A percentile compares a stretch with the other conserved stretches of the same genome.
These are phyloP conservation scores for Xylaria sp. DNA, from an alignment of 2,329 filamentous ascomycete species.

Conservation along the genomic window DNA sequence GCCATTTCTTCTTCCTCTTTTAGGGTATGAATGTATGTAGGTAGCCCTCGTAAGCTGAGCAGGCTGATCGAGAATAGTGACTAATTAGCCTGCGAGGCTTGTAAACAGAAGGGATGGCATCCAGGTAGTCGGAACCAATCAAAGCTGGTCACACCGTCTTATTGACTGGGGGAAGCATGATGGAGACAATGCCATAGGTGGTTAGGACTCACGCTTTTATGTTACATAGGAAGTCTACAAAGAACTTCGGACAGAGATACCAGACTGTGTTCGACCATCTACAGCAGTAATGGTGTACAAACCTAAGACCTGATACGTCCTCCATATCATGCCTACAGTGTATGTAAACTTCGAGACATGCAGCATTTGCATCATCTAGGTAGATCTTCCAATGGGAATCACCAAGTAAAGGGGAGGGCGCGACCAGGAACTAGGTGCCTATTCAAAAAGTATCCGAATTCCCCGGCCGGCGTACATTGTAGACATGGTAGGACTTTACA, in stretches of 20 bases:
- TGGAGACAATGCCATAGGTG: background rate
- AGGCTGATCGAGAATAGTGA: slow-evolving; percentile 14
- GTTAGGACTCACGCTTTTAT: background rate
- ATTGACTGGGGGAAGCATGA: background rate
- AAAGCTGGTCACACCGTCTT: background rate
- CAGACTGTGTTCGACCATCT: background rate
- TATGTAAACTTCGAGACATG: no score
- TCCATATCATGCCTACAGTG: no score
- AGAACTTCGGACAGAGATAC: background rate
- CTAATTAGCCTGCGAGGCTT: slow-evolving; percentile 14
- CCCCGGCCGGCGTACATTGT: no score
- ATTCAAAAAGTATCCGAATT: no score
- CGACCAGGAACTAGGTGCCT: no score
- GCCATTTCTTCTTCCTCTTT: background rate
- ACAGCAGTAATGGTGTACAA: background rate
- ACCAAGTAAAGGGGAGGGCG: no score
- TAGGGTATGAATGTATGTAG: slow-evolving; percentile 12
- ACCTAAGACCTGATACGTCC: no score
- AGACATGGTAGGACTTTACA: no score
- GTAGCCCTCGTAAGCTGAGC: slow-evolving; percentile 18
- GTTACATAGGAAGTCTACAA: background rate
- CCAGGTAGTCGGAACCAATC: background rate
- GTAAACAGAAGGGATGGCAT: slow-evolving; percentile 14
- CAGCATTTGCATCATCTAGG: no score
- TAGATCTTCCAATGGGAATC: no score